Base-by-base conservation (phyloP, 2,329 filamentous ascomycete genomes). In the Ophiostoma australiae region DNA sequence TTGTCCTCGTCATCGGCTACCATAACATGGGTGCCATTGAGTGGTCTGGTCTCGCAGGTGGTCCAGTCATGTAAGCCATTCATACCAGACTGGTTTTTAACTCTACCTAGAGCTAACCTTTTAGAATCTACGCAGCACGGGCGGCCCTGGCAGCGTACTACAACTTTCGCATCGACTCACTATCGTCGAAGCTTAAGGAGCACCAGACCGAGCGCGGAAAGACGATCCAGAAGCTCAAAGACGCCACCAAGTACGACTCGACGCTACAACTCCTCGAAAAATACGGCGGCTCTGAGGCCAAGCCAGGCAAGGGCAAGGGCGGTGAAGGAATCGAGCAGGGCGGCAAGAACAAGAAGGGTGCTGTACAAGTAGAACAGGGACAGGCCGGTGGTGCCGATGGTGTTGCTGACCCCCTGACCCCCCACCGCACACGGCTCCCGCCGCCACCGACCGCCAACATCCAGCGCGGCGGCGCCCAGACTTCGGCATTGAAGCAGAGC, bases 141-240 rank as follows among this genome's bases (percentile, higher is more conserved):
- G 87, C 86, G 39, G 80, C 83, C 4, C 84, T 93, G 68, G 85
- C 89, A 17, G 81, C 86, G 11, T 91, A 91, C 80, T 99, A 92
- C 81, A 91, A 90, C 76, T 96, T 91, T 78, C 91, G 93, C 73
- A 90, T 95, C 76, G 86, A 90, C 31, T 87, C 84, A 20, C 85
- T 91, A 13, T 87, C 90, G 75, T 80, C 84, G 55, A 86, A 90
- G 58, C 84, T 98, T 39, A 90, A 94, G 76, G 87, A 87, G 27
- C 86, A 94, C 48, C 89, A 94, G 76, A 87, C 88, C 70, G 91
- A 97, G 79, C 89, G 94, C 70, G 88, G 91, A 72, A 89, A 89
- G 76, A 97, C 94, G 1, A 98, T 99, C 74, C 91, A 97, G 78
- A 94, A 94, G 80, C 87, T 99, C 74, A 99, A 99, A 81, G 89